Base-by-base conservation (phyloP, 2,329 filamentous ascomycete genomes). In the Fusarium begoniae region DNA sequence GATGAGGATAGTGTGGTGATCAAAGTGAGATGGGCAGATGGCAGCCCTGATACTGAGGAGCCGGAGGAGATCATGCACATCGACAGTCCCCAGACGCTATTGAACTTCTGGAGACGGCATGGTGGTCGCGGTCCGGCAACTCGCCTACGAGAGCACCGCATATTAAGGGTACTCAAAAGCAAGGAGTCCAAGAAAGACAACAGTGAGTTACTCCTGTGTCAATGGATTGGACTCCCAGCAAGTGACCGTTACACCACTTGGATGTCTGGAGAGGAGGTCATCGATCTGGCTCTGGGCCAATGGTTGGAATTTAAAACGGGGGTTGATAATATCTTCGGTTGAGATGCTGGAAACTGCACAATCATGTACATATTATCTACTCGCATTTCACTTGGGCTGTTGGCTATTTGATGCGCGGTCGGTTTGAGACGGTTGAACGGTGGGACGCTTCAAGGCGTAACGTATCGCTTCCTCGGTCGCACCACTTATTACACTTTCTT, bases 351-450 rank as follows among this genome's bases (percentile, higher is more conserved):
- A 45, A 22, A 47, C 47, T 47, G 17, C 12, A 24, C 6, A 24
- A 8, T 11, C 17, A 24, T 35, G 48, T 5, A n/a, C 9, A 12
- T 48, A 20, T 51, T 11, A 24, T 51, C 12, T 51, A 35, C 18
- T 32, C 30, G 28, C 22, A 26, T 7, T 28, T 22, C 5, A 50
- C 18, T n/a, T 32, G 11, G 47, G 28, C 47, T 50, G 47, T 50
- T 50, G 47, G 47, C 18, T 20, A 14, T 35, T 24, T n/a, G 48
- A 35, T 51, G 30, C 17, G 12, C 9, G 18, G n/a, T 22, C 55
- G 63, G 63, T 20, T 68, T 48, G n/a, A 15, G n/a, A 48, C 66
- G 63, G 63, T 43, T 68, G 51, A 43, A 40, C 12, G 45, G 63
- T 68, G 64, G 30, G 41, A 48, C 17, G 8, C 24, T 35, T 35